Evolutionary conservation across 495 filamentous ascomycete genomes (phyloP).

Genomic region (Daldinia loculata): DNA sequence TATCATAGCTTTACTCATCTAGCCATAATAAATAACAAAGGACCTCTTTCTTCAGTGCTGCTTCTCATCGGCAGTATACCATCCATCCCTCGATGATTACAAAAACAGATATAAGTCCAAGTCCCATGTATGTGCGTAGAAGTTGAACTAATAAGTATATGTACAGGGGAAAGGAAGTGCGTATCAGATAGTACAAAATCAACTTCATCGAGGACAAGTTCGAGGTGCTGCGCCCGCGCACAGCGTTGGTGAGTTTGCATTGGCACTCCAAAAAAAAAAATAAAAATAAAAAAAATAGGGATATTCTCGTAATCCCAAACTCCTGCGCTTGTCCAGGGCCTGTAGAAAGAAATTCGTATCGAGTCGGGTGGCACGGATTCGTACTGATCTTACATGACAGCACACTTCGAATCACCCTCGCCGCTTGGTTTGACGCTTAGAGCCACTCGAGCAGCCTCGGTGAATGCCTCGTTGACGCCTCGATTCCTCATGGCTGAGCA

Average conservation of each 20-base stretch:
- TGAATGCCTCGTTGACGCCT: conserved; percentile 97
- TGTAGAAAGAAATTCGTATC: conserved; percentile 41
- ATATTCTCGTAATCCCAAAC: conserved; percentile 34
- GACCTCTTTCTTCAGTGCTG: conserved; percentile 6
- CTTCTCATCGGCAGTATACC: conserved; percentile 22
- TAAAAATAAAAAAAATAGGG: conserved; percentile 17
- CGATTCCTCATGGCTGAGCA: conserved; percentile 98
- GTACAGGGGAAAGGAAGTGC: conserved; percentile 23
- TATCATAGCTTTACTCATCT: conserved; percentile 37
- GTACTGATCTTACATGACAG: conserved; percentile 59
- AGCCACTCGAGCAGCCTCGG: conserved; percentile 96
- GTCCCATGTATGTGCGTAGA: conserved; percentile 34
- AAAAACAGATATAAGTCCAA: conserved; percentile 35
- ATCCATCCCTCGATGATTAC: conserved; percentile 27
- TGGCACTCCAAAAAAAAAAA: conserved; percentile 14
- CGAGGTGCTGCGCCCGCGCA: conserved; percentile 12
- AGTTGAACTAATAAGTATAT: conserved; percentile 30
- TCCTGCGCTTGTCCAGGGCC: conserved; percentile 36
- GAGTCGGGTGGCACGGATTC: conserved; percentile 7
- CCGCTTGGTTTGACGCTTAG: conserved; percentile 90
- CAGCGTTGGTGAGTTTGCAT: background rate
- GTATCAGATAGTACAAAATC: conserved; percentile 26
- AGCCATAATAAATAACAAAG: conserved; percentile 29
- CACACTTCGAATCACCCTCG: conserved; percentile 69
- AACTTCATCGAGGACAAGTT: conserved; percentile 12